Base-by-base conservation (phyloP, 2,329 filamentous ascomycete genomes). In the Juglanconis oblonga region DNA sequence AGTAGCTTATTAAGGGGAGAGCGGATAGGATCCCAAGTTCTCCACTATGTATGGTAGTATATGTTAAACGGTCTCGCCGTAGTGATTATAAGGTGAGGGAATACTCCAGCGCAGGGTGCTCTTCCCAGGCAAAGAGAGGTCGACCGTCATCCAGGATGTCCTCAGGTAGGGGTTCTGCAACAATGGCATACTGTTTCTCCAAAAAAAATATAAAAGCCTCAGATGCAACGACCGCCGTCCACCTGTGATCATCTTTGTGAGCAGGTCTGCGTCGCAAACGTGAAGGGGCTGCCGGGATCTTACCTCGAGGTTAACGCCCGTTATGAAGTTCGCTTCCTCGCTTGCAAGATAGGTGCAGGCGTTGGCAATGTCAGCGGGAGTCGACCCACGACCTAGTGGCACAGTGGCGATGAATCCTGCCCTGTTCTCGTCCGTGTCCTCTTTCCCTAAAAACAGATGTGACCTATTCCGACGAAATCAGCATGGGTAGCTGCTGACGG, bases 241-340 rank as follows among this genome's bases (percentile, higher is more conserved):
- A 61, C 13, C 55, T 57, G 31, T 4, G 11, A 9, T 17, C 10
- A 24, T 13, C 6, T 17, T 35, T 17, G 7, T 57, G 3, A 57
- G 54, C 7, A 4, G 8, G 2, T 6, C n/a, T 42, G 7, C 7
- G 24, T 1, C 13, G 9, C 9, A 31, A 13, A n/a, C 4, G 17
- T 29, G 5, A 17, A 31, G 3, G 3, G 4, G 3, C 3, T 4
- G 8, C 11, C 3, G 5, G 1, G 17, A 10, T 17, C 49, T 45
- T 4, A 88, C 82, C 56, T 89, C 83, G 63, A 91, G 76, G 63
- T 89, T 87, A n/a, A 87, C 80, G 0, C 89, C 89, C 0, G 88
- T 91, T 64, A 92, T 83, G 67, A 92, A 91, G 3, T 77, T 80
- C 0, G 86, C 87, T 68, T 92, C 89, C 33, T 91, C 86, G 61